A percentile compares a stretch with the other conserved stretches of the same genome.
Conservation (phyloP, 1,139 yeast species). For the Magnusiomyces tetraspermus region DNA sequence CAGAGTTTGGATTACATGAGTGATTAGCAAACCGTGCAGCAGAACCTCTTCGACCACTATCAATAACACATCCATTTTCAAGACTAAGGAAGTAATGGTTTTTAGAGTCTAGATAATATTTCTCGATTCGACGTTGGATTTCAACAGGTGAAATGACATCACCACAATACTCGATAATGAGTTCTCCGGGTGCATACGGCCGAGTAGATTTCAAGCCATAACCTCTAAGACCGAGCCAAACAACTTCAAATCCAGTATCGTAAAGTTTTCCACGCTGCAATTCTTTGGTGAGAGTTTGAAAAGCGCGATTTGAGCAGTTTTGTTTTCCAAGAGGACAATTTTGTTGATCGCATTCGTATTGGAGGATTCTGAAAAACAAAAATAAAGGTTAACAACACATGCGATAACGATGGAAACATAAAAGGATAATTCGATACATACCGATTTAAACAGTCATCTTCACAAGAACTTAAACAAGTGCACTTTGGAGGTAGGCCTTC, state of each 20-base stretch:
- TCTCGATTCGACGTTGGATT: constrained; percentile 27
- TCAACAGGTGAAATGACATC: constrained; percentile 34
- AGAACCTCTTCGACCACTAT: constrained; percentile 35
- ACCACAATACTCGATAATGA: constrained; percentile 39
- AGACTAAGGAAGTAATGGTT: constrained; percentile 33
- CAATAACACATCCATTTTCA: constrained; percentile 35
- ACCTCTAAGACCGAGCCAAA: constrained; percentile 30
- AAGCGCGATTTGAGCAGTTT: constrained; percentile 35
- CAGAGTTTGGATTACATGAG: constrained; percentile 37
- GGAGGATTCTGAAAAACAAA: constrained; percentile 22
- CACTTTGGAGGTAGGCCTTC: constrained; percentile 25
- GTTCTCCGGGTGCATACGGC: constrained; percentile 30
- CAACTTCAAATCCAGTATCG: constrained; percentile 32
- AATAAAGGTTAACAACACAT: not conserved
- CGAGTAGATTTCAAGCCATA: constrained; percentile 34
- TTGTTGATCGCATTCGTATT: constrained; percentile 31
- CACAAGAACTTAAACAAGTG: constrained; percentile 30
- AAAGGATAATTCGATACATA: constrained; percentile 9
- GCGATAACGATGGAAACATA: not conserved
- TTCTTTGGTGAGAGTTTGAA: constrained; percentile 23
- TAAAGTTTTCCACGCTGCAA: constrained; percentile 20
- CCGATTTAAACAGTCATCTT: constrained; percentile 30
- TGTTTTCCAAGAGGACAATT: constrained; percentile 30
- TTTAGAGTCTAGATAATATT: constrained; percentile 22
- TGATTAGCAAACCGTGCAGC: constrained; percentile 39